Percentiles rank a stretch among this genome's conserved stretches.
Evolutionary conservation across 2,329 filamentous ascomycete genomes (phyloP).

Genomic region (Phymatotrichopsis omnivora): DNA sequence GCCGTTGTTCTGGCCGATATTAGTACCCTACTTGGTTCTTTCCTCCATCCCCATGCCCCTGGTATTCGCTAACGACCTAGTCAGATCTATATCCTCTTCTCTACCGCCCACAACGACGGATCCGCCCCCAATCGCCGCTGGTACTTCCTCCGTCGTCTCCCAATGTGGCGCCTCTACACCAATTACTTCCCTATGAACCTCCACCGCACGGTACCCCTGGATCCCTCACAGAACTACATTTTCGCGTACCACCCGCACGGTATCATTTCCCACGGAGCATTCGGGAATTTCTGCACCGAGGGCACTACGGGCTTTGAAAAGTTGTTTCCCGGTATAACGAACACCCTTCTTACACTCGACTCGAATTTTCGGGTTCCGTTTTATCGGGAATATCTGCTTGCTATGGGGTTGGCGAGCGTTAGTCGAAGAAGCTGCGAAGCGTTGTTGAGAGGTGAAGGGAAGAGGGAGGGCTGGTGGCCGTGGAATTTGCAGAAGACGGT

Average conservation of each 20-base stretch:
- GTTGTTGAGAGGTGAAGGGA: slow-evolving; percentile 58
- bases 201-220: slow-evolving; percentile 71
- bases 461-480: slow-evolving; percentile 10
- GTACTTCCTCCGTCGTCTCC: slow-evolving; percentile 59
- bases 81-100: slow-evolving; percentile 75
- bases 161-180: slow-evolving; percentile 79
- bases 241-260: slow-evolving; percentile 96
- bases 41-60: background rate
- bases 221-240: slow-evolving; percentile 81
- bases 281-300: slow-evolving; percentile 82
- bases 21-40: slow-evolving; percentile 42
- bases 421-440: slow-evolving; percentile 89
- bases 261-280: slow-evolving; percentile 95
- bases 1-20: slow-evolving; percentile 77
- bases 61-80: no score
- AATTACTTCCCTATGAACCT: slow-evolving; percentile 84
- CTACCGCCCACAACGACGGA: slow-evolving; percentile 65
- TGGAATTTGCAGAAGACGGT: background rate
- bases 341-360: slow-evolving; percentile 87
- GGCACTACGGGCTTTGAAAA: slow-evolving; percentile 34
- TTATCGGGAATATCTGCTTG: slow-evolving; percentile 87
- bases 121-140: slow-evolving; percentile 59
- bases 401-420: slow-evolving; percentile 78
- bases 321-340: slow-evolving; percentile 90
- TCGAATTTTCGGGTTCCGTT: slow-evolving; percentile 89